Evolutionary conservation across 2,329 filamentous ascomycete genomes (phyloP), one percentile per base, ranked within the genome.

Genomic region (Aspergillus flavus): DNA sequence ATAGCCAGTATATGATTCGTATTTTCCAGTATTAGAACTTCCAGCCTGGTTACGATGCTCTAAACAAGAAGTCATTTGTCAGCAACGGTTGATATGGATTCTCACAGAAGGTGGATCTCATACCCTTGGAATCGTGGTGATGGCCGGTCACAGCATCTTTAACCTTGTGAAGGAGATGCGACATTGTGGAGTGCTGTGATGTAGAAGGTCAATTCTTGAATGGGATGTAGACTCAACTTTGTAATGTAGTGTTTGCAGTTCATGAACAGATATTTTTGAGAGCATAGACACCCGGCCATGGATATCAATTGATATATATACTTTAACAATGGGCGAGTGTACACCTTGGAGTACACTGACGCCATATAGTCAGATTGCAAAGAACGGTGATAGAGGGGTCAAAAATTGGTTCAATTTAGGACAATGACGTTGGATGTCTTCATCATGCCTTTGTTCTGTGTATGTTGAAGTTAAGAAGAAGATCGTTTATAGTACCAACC

Each of bases 161-260:
- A 59, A 83, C 77, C 64, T 83, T 84, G 72, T 83, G 76, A 61
- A 82, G 69, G 59, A 82, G 70, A 57, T 72, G 71, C 45, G 80
- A 81, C 82, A 84, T 85, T 64, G 26, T 59, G 30, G 7, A n/a
- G 23, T 21, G 32, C 26, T 53, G 6, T 34, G 45, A 6, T 26
- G 12, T 28, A 28, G 11, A 14, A 23, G 11, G 14, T 26, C 11
- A 48, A 26, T 26, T 26, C 45, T 48, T 16, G 6, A 16, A 28
- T 5, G 7, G 16, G 34, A 39, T n/a, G 34, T 36, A 36, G 9
- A n/a, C 19, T 41, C 7, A 41, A 16, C 39, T 41, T 41, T n/a
- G 6, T 6, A 16, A n/a, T n/a, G 39, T n/a, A n/a, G 14, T 36
- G 7, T 41, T n/a, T n/a, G 2, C 6, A 19, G 19, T 41, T 39